phyloP scores from a whole-genome alignment of 2,329 filamentous ascomycete species.

The Neofusicoccum sp. region DNA sequence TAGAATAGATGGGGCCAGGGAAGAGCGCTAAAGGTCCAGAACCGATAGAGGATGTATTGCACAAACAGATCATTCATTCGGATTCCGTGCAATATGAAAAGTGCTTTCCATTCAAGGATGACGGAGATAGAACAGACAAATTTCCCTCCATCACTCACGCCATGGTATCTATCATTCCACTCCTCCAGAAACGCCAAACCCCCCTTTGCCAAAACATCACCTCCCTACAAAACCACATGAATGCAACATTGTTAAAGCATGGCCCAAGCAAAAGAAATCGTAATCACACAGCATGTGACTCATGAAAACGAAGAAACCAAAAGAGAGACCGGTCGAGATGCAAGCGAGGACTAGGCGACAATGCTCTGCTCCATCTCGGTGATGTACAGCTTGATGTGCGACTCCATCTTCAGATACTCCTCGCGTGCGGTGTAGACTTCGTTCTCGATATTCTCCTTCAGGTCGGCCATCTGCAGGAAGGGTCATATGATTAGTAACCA shows the following conservation, averaged over 20 bases:
- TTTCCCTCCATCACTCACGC: neutral
- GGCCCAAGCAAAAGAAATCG: neutral
- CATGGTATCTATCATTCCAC: neutral
- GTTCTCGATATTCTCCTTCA: slow-evolving; percentile 96
- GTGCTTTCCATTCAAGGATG: neutral
- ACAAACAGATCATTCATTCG: too few species aligned
- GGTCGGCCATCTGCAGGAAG: slow-evolving; percentile 76
- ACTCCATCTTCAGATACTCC: slow-evolving; percentile 96
- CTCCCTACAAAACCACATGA: neutral
- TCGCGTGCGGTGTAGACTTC: slow-evolving; percentile 88
- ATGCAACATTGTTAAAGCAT: neutral
- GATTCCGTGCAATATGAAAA: too few species aligned
- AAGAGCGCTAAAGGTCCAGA: too few species aligned
- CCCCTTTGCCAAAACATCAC: neutral
- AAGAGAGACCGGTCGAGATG: too few species aligned
- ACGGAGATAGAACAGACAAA: neutral
- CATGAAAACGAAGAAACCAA: neutral
- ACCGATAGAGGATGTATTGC: too few species aligned
- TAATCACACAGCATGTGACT: neutral
- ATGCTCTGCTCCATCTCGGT: slow-evolving; percentile 97
- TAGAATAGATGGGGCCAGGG: too few species aligned
- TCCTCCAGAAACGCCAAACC: neutral
- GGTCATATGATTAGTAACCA: neutral
- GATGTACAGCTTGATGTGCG: slow-evolving; percentile 95
- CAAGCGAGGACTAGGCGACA: slow-evolving; percentile 23